These are phyloP conservation scores for Nakazawaea laoshanensis DNA, from an alignment of 805 yeast species.

Conservation along the genomic window DNA sequence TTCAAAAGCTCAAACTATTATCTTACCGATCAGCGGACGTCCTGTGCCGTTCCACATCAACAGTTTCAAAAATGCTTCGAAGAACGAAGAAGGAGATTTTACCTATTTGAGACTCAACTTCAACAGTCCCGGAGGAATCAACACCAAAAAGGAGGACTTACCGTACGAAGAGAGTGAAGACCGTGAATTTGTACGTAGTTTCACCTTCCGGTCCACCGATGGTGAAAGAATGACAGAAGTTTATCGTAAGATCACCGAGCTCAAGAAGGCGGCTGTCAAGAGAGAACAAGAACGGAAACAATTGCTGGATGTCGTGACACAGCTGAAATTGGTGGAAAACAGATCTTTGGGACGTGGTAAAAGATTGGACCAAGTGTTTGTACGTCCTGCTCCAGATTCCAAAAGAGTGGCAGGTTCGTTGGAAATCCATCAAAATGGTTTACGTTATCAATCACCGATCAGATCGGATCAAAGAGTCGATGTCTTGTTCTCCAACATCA, in stretches of 20 bases:
- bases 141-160: constrained; percentile 63
- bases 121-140: constrained; percentile 78
- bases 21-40: constrained; percentile 87
- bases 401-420: constrained; percentile 88
- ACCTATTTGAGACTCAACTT: constrained; percentile 86
- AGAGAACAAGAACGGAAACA: constrained; percentile 87
- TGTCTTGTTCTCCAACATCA: constrained; percentile 80
- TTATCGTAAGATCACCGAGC: constrained; percentile 79
- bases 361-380: constrained; percentile 79
- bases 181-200: constrained; percentile 77
- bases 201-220: constrained; percentile 85
- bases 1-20: constrained; percentile 76
- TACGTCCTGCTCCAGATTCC: constrained; percentile 96
- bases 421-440: constrained; percentile 92
- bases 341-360: constrained; percentile 70
- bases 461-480: constrained; percentile 84
- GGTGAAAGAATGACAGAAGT: constrained; percentile 87
- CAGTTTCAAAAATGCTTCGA: constrained; percentile 88
- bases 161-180: constrained; percentile 89
- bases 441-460: constrained; percentile 82
- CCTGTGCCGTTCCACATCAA: constrained; percentile 98
- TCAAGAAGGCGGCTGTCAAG: constrained; percentile 86
- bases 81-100: constrained; percentile 92
- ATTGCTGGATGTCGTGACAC: constrained; percentile 89
- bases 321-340: constrained; percentile 77